phyloP scores from a whole-genome alignment of 805 yeast species.

The Phaffomyces thermotolerans region DNA sequence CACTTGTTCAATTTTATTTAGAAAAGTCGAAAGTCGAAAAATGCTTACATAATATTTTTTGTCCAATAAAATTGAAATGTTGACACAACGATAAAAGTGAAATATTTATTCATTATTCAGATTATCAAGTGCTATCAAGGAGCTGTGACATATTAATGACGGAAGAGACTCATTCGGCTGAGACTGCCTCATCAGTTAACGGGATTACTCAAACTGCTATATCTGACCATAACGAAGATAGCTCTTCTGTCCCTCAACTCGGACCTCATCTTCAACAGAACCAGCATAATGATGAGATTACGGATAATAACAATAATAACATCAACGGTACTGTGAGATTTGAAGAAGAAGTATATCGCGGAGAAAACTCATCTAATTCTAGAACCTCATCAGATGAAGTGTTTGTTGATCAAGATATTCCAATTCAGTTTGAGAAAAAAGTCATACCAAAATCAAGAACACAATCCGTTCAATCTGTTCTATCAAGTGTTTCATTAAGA shows the following conservation, averaged over 20 bases:
- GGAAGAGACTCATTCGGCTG: too few relatives aligned
- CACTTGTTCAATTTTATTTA: neutral
- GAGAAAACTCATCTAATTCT: neutral
- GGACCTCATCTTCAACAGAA: neutral
- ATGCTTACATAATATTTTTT: neutral
- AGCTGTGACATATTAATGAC: too few relatives aligned
- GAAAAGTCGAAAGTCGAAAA: neutral
- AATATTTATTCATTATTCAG: too few relatives aligned
- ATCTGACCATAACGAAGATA: neutral
- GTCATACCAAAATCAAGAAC: conserved; percentile 47
- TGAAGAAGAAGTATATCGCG: conserved; percentile 2
- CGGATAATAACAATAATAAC: neutral
- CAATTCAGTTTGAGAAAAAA: conserved; percentile 57
- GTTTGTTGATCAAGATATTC: conserved; percentile 62
- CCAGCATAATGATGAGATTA: neutral
- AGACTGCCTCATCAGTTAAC: too few relatives aligned
- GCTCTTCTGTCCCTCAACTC: neutral
- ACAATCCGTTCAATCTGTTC: conserved; percentile 34
- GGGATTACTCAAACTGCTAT: neutral
- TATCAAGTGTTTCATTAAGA: conserved; percentile 55
- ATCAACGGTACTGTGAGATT: neutral
- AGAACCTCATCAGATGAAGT: conserved; percentile 1
- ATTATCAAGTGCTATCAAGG: too few relatives aligned
- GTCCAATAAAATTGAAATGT: neutral
- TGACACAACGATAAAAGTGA: too few relatives aligned